Conservation (phyloP, 2,329 filamentous ascomycete genomes). For the Trichophaea hybrida region DNA sequence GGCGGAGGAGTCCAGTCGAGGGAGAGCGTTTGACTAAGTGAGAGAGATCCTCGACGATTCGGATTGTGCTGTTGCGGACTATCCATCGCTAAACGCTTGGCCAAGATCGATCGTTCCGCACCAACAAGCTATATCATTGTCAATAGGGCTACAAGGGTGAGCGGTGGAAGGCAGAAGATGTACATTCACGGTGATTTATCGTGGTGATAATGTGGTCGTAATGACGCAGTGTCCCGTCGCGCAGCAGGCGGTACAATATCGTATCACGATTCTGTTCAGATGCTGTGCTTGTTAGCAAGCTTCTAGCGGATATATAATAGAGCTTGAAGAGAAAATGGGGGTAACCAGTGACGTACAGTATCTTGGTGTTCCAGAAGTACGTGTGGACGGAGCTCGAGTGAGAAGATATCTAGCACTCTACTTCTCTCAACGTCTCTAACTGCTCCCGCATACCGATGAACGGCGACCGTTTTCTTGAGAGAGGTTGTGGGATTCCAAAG, state of each 20-base stretch:
- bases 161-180: neutral
- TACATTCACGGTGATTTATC: neutral
- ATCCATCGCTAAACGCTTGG: neutral
- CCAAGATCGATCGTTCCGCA: neutral
- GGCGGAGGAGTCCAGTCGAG: constrained; percentile 17
- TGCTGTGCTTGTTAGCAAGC: neutral
- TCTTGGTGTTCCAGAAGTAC: neutral
- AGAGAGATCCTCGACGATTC: constrained; percentile 21
- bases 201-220: neutral
- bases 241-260: neutral
- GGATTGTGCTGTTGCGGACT: constrained; percentile 10
- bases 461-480: no score
- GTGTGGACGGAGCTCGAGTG: neutral
- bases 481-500: no score
- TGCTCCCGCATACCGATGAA: no score
- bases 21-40: constrained; percentile 20
- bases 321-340: neutral
- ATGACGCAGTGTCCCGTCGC: neutral
- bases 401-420: neutral
- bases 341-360: neutral
- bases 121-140: neutral
- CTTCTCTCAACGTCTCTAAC: neutral
- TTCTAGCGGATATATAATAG: neutral
- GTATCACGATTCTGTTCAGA: neutral
- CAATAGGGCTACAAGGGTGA: neutral